phyloP scores from a whole-genome alignment of 1,139 yeast species.

The Blastobotrys buckinghamii region DNA sequence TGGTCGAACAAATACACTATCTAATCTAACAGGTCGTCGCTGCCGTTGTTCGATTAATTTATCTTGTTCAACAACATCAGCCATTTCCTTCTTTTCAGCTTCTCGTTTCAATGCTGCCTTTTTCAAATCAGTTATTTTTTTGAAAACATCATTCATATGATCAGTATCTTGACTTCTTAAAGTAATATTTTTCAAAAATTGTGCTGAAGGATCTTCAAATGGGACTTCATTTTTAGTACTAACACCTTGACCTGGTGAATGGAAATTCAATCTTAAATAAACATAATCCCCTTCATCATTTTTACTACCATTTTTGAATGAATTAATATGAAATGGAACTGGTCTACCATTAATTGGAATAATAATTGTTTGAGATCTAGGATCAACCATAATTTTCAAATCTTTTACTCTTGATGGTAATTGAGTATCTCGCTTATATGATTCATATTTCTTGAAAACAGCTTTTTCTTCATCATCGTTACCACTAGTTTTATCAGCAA shows the following conservation, averaged over 20 bases:
- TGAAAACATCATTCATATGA: constrained; percentile 85
- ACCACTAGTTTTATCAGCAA: constrained; percentile 37
- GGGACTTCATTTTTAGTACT: constrained; percentile 75
- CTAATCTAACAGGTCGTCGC: constrained; percentile 78
- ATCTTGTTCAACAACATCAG: constrained; percentile 93
- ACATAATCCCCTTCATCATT: constrained; percentile 96
- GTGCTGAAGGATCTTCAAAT: constrained; percentile 84
- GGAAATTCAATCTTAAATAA: constrained; percentile 82
- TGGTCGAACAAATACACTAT: constrained; percentile 87
- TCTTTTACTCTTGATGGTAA: constrained; percentile 80
- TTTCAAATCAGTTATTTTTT: constrained; percentile 87
- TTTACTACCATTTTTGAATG: constrained; percentile 91
- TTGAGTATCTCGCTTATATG: constrained; percentile 89
- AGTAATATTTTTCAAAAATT: constrained; percentile 82
- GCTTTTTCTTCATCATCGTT: constrained; percentile 70
- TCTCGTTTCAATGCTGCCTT: constrained; percentile 89
- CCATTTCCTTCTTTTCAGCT: constrained; percentile 83
- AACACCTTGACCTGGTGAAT: constrained; percentile 80
- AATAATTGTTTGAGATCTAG: constrained; percentile 80
- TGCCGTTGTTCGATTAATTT: constrained; percentile 74
- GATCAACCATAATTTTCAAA: constrained; percentile 79
- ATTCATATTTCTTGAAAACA: constrained; percentile 85
- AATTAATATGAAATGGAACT: constrained; percentile 93
- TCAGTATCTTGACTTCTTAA: constrained; percentile 87
- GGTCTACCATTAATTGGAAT: constrained; percentile 94